Evolutionary conservation across 2,329 filamentous ascomycete species (phyloP).

Genomic region (Zopfia rhizophila): DNA sequence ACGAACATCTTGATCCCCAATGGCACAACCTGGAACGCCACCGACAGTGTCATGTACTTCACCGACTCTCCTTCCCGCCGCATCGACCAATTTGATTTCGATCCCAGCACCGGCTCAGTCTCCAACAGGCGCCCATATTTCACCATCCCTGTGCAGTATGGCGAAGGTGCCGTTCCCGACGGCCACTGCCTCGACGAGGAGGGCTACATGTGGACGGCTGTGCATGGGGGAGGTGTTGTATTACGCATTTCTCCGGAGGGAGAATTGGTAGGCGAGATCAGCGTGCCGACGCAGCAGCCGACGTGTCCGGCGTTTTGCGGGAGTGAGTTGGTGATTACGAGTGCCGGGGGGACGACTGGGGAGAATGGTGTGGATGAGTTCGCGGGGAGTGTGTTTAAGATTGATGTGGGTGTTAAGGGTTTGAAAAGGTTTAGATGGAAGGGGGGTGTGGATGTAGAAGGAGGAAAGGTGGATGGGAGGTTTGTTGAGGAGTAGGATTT

Average conservation of each 20-base stretch:
- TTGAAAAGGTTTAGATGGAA: conserved; percentile 51
- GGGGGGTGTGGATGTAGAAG: conserved; percentile 39
- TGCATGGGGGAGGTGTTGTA: conserved; percentile 82
- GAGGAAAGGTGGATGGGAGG: conserved; percentile 40
- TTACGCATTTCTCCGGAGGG: conserved; percentile 77
- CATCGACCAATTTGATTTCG: conserved; percentile 81
- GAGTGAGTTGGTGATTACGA: conserved; percentile 80
- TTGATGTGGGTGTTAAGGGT: conserved; percentile 79
- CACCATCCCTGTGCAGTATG: conserved; percentile 68
- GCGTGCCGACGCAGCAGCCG: conserved; percentile 79
- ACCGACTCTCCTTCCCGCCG: conserved; percentile 78
- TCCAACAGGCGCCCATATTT: conserved; percentile 79
- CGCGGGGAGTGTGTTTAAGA: conserved; percentile 77
- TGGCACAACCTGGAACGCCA: conserved; percentile 81
- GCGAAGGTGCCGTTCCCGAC: conserved; percentile 72
- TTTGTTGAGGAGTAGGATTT: conserved; percentile 40
- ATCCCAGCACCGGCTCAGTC: conserved; percentile 69
- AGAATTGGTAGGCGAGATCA: conserved; percentile 77
- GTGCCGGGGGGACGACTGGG: conserved; percentile 61
- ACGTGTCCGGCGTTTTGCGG: conserved; percentile 86
- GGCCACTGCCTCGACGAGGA: conserved; percentile 86
- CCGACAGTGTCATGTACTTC: conserved; percentile 80
- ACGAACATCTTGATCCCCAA: conserved; percentile 81
- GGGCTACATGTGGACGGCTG: conserved; percentile 87
- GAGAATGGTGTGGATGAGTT: conserved; percentile 70